Evolutionary conservation across 2,329 filamentous ascomycete species (phyloP).

Genomic region (Aspergillus oerlinghausenensis): DNA sequence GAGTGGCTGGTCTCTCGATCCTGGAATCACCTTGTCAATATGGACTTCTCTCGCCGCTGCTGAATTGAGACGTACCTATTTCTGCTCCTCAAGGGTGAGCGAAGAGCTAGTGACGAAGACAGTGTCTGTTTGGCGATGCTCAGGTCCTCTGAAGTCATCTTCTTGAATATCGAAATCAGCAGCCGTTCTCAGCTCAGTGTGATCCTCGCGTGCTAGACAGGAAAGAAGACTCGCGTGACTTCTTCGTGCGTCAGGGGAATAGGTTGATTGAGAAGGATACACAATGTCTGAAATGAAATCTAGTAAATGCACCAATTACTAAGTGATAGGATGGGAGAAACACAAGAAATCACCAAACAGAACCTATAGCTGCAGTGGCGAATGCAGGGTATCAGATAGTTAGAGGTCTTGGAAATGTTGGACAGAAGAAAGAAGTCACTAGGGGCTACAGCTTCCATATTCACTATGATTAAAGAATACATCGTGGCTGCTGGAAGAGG

Average conservation of each 20-base stretch:
- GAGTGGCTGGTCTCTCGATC: conserved; percentile 5
- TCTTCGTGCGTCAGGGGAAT: not conserved
- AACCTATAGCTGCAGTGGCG: not conserved
- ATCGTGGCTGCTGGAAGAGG: not conserved
- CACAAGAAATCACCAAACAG: not conserved
- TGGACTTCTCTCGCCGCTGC: not conserved
- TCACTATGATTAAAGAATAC: not conserved
- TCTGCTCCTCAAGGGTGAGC: conserved; percentile 14
- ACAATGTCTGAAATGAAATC: not conserved
- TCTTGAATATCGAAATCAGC: not conserved
- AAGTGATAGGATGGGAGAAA: not conserved
- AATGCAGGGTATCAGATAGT: not conserved
- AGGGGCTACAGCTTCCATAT: not conserved
- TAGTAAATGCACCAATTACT: not conserved
- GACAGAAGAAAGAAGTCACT: conserved; percentile 12
- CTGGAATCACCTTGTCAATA: conserved; percentile 2
- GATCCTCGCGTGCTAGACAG: not conserved
- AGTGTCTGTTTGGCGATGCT: conserved; percentile 9
- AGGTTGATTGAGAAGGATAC: not conserved
- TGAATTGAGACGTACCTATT: conserved; percentile 15
- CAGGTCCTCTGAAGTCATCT: conserved; percentile 5
- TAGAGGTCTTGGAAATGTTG: conserved; percentile 11
- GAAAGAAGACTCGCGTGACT: not conserved
- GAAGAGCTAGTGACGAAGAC: conserved; percentile 19
- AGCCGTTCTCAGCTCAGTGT: not conserved